Evolutionary conservation across 2,329 filamentous ascomycete genomes (phyloP).

Genomic region (Phialophora chinensis): DNA sequence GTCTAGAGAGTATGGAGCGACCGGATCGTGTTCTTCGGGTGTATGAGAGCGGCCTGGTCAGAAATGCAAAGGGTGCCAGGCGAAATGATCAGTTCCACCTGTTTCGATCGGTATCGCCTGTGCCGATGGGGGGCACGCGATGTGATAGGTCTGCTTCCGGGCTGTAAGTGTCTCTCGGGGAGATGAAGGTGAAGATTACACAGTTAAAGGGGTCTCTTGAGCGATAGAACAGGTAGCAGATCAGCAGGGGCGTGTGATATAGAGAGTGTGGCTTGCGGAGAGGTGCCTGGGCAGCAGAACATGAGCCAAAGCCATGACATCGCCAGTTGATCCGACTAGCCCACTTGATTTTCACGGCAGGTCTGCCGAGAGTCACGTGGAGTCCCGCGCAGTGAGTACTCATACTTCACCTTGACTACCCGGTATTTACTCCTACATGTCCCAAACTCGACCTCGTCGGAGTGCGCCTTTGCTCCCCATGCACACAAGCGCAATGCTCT

Average conservation of each 20-base stretch:
- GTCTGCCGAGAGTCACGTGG: conserved; percentile 27
- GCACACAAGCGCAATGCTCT: not conserved
- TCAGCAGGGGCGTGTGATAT: conserved; percentile 8
- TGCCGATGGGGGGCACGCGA: conserved; percentile 5
- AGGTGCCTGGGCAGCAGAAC: conserved; percentile 11
- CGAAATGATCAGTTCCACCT: conserved; percentile 22
- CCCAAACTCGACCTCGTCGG: not conserved
- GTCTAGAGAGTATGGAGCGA: not conserved
- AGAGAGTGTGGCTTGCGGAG: conserved; percentile 7
- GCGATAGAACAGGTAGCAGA: conserved; percentile 4
- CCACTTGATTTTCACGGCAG: not conserved
- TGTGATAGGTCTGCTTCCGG: not conserved
- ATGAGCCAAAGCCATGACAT: conserved; percentile 15
- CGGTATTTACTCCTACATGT: not conserved
- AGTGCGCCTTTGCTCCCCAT: not conserved
- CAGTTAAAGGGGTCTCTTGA: not conserved
- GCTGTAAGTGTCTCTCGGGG: not conserved
- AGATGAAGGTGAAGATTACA: not conserved
- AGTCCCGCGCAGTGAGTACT: not conserved
- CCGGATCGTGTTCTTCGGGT: not conserved
- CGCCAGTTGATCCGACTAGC: conserved; percentile 6
- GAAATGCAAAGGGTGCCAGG: not conserved
- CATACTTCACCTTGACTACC: not conserved
- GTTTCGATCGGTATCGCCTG: conserved; percentile 31
- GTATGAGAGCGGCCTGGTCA: not conserved